Conservation (phyloP, 2,329 filamentous ascomycete species). For the Pyrenochaeta sp. region DNA sequence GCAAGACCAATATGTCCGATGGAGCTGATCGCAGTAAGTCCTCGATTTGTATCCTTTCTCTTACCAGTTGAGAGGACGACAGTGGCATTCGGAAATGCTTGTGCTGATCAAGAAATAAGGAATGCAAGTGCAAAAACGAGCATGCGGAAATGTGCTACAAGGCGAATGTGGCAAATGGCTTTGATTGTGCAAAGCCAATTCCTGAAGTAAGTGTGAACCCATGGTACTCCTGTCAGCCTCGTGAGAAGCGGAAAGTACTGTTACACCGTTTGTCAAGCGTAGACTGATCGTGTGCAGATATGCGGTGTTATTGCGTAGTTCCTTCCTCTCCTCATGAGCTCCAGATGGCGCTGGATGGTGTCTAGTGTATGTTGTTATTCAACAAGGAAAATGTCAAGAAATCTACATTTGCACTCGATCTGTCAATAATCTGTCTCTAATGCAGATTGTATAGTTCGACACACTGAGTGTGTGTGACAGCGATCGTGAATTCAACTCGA, state of each 20-base stretch:
- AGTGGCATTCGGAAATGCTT: neutral
- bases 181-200: neutral
- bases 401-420: no score
- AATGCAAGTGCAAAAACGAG: constrained; percentile 28
- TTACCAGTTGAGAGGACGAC: neutral
- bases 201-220: neutral
- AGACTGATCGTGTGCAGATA: no score
- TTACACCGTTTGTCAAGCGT: neutral
- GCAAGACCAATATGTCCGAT: constrained; percentile 19
- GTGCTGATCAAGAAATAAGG: constrained; percentile 8
- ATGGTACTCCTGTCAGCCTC: neutral
- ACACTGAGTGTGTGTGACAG: no score
- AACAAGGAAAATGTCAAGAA: no score
- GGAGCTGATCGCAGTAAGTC: constrained; percentile 21
- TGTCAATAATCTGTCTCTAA: no score
- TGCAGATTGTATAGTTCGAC: no score
- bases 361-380: no score
- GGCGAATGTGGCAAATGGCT: neutral
- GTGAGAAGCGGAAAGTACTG: neutral
- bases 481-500: no score
- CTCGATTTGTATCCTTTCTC: neutral
- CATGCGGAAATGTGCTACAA: constrained; percentile 26
- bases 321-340: no score
- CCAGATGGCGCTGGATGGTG: no score
- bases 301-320: no score